Base-by-base conservation (phyloP, 2,329 filamentous ascomycete genomes). In the Cladophialophora carrionii region DNA sequence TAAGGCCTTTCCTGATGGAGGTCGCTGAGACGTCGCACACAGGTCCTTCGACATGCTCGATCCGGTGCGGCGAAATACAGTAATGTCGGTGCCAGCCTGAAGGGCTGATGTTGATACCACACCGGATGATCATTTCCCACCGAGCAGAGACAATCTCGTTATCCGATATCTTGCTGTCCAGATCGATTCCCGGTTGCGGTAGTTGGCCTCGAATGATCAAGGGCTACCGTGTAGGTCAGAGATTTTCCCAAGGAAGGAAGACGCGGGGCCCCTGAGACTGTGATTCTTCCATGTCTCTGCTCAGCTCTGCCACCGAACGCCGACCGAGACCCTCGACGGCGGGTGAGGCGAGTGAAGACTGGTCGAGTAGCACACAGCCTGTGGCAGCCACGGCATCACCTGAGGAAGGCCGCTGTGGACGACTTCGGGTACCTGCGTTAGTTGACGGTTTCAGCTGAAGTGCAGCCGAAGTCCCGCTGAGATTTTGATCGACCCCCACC, bases 381-480 rank as follows among this genome's bases (percentile, higher is more conserved):
- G 37, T 7, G 17, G 17, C n/a, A 43, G 14, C 17, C 17, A 5
- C 17, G 17, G n/a, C 6, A 43, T 14, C 17, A 43, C 37, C 37
- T 43, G 37, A 43, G 37, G 37, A 43, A n/a, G 34, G 9, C 14
- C 17, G 4, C 4, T 17, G 34, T 41, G 37, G 37, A n/a, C 17
- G 17, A 3, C 26, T n/a, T 29, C 56, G 56, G 56, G 56, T 58
- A 58, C 56, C 56, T 58, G 56, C 56, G 41, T 58, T 58, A 48
- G 41, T 17, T 32, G 22, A 26, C 37, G 48, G 48, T 51, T 51
- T 51, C 48, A 51, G 48, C 48, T 51, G 24, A 29, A 9, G 20
- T 51, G 22, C 14, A 22, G 48, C 48, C 48, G 48, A 26, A 7
- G 48, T 51, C 48, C 37, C 48, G 26, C 48, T 51, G 12, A 10